These are phyloP conservation scores for Pseudoneurospora amorphoporcata DNA, from an alignment of 495 filamentous ascomycete species.

Conservation along the genomic window DNA sequence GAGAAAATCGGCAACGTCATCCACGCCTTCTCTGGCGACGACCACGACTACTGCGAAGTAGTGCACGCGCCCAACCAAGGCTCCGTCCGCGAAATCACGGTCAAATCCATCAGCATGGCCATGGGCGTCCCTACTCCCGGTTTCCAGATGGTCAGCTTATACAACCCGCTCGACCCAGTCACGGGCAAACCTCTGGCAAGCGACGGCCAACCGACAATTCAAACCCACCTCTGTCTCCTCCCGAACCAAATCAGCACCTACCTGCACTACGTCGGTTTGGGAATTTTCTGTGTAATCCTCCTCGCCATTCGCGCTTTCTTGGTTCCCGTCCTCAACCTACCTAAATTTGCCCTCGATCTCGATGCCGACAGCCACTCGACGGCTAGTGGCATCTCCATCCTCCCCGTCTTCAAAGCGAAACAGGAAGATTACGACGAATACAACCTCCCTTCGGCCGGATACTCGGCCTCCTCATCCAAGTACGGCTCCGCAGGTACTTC, in stretches of 20 bases:
- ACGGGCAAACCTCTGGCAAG: constrained; percentile 45
- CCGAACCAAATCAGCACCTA: constrained; percentile 80
- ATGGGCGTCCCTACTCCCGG: constrained; percentile 93
- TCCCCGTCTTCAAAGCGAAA: constrained; percentile 39
- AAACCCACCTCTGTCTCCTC: constrained; percentile 84
- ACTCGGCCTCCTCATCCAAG: constrained; percentile 14
- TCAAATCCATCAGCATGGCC: constrained; percentile 87
- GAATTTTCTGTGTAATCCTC: constrained; percentile 46
- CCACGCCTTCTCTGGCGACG: constrained; percentile 88
- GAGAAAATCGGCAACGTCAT: constrained; percentile 63
- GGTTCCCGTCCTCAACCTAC: constrained; percentile 35
- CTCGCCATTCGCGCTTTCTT: constrained; percentile 54
- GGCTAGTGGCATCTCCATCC: constrained; percentile 3
- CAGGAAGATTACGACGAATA: constrained; percentile 32
- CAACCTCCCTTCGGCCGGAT: constrained; percentile 14
- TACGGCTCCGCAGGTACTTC: constrained; percentile 5
- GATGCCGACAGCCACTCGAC: neutral
- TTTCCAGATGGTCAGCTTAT: constrained; percentile 78
- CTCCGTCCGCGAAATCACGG: constrained; percentile 77
- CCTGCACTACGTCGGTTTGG: constrained; percentile 58
- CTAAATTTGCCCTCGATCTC: constrained; percentile 35
- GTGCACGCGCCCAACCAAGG: constrained; percentile 54
- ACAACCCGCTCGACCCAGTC: constrained; percentile 67
- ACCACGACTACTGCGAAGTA: constrained; percentile 96
- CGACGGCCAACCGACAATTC: constrained; percentile 46